Evolutionary conservation across 495 filamentous ascomycete genomes (phyloP).

Genomic region (Cairneyella variabilis): DNA sequence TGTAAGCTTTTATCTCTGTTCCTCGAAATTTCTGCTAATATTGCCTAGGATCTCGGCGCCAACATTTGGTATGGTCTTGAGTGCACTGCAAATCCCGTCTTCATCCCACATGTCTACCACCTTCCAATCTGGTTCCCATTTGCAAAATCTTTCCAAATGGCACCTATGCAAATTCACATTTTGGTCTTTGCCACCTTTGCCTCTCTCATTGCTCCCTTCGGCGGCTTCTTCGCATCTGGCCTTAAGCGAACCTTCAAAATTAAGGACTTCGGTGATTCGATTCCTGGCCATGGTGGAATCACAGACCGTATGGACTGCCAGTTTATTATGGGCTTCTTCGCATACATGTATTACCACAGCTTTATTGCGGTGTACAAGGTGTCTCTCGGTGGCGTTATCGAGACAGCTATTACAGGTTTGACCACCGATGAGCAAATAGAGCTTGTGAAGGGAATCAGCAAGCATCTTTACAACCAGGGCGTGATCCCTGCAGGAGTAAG

Average conservation of each 20-base stretch:
- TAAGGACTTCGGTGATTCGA: slow-evolving; percentile 98
- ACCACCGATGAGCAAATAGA: slow-evolving; percentile 83
- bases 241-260: slow-evolving; percentile 99
- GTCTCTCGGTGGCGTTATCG: slow-evolving; percentile 79
- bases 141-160: slow-evolving; percentile 58
- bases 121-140: slow-evolving; percentile 68
- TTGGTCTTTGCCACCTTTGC: slow-evolving; percentile 89
- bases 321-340: slow-evolving; percentile 99
- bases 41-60: slow-evolving; percentile 71
- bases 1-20: slow-evolving; percentile 33
- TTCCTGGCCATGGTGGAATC: slow-evolving; percentile 97
- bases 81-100: slow-evolving; percentile 91
- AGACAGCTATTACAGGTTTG: slow-evolving; percentile 81
- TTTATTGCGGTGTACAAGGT: slow-evolving; percentile 88
- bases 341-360: slow-evolving; percentile 96
- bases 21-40: slow-evolving; percentile 1
- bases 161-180: slow-evolving; percentile 94
- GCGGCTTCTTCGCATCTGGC: slow-evolving; percentile 97
- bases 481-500: slow-evolving; percentile 27
- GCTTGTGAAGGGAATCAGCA: slow-evolving; percentile 75
- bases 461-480: slow-evolving; percentile 85
- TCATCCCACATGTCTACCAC: slow-evolving; percentile 72
- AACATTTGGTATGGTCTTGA: slow-evolving; percentile 88
- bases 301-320: slow-evolving; percentile 99
- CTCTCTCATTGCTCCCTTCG: slow-evolving; percentile 95